Conservation (phyloP, 305 asterid species). For the Fraxinus latifolia region DNA sequence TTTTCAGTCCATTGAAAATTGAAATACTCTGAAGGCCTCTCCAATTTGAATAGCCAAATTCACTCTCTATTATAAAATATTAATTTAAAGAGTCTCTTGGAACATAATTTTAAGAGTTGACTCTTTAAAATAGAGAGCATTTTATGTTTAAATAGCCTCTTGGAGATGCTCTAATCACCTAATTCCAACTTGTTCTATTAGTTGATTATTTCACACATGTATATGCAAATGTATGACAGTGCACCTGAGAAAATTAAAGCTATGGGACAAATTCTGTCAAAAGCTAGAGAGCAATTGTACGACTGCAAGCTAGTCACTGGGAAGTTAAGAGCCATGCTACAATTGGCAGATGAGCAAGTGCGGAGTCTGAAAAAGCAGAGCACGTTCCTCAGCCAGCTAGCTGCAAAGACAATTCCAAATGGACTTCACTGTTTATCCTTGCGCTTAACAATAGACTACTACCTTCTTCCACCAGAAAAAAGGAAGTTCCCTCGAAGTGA, state of each 20-base stretch:
- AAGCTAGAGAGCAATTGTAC: slow-evolving; percentile 87
- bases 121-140: not conserved
- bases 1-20: no score
- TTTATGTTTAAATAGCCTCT: not conserved
- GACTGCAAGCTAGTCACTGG: slow-evolving; percentile 92
- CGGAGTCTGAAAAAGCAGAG: slow-evolving; percentile 97
- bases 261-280: slow-evolving; percentile 91
- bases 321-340: slow-evolving; percentile 97
- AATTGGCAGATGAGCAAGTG: slow-evolving; percentile 98
- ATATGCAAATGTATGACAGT: slow-evolving; percentile 40
- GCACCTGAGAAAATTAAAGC: slow-evolving; percentile 79
- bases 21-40: not conserved
- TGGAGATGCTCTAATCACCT: slow-evolving; percentile 1
- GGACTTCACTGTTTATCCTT: slow-evolving; percentile 92
- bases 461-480: slow-evolving; percentile 82
- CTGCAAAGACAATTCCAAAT: slow-evolving; percentile 96
- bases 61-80: not conserved
- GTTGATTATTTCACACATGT: slow-evolving; percentile 26
- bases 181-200: slow-evolving; percentile 14
- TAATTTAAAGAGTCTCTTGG: not conserved
- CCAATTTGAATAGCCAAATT: not conserved
- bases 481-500: slow-evolving; percentile 78
- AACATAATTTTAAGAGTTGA: not conserved
- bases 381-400: slow-evolving; percentile 94
- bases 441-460: slow-evolving; percentile 91